Conservation (phyloP, 768 basidiomycete species). For the Myochromella boudieri region DNA sequence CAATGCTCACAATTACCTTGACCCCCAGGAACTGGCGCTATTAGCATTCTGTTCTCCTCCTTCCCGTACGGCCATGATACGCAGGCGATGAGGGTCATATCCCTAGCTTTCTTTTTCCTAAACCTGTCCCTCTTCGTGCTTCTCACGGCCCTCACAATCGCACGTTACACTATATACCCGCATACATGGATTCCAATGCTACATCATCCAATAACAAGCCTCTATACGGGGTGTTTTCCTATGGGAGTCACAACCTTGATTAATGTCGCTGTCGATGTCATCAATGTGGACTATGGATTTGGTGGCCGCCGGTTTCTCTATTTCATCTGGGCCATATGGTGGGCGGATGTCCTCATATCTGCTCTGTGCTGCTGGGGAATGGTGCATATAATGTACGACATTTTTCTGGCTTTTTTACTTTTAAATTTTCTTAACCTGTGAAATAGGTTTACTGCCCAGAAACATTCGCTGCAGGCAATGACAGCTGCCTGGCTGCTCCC, state of each 20-base stretch:
- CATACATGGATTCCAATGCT: conserved; percentile 46
- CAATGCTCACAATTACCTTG: conserved; percentile 5
- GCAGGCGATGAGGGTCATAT: conserved; percentile 32
- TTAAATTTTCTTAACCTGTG: neutral
- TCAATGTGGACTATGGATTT: conserved; percentile 42
- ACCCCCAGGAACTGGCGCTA: conserved; percentile 41
- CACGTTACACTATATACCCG: conserved; percentile 42
- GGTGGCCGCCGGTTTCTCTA: conserved; percentile 51
- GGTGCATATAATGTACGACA: conserved; percentile 64
- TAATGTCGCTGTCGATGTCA: conserved; percentile 36
- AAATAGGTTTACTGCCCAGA: conserved; percentile 53
- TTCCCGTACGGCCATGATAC: conserved; percentile 56
- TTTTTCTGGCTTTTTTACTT: neutral
- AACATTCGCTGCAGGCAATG: conserved; percentile 55
- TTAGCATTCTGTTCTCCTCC: conserved; percentile 54
- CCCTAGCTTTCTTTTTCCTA: conserved; percentile 29
- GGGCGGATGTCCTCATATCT: conserved; percentile 56
- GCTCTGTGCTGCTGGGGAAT: conserved; percentile 58
- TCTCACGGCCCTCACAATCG: conserved; percentile 36
- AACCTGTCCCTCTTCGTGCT: conserved; percentile 44
- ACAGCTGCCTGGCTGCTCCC: conserved; percentile 74
- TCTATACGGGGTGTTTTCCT: conserved; percentile 42
- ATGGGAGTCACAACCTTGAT: conserved; percentile 59
- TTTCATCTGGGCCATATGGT: conserved; percentile 61
- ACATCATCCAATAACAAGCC: conserved; percentile 46